These are phyloP conservation scores for Scheffersomyces quercinus DNA, from an alignment of 1,139 yeast species.

Conservation along the genomic window DNA sequence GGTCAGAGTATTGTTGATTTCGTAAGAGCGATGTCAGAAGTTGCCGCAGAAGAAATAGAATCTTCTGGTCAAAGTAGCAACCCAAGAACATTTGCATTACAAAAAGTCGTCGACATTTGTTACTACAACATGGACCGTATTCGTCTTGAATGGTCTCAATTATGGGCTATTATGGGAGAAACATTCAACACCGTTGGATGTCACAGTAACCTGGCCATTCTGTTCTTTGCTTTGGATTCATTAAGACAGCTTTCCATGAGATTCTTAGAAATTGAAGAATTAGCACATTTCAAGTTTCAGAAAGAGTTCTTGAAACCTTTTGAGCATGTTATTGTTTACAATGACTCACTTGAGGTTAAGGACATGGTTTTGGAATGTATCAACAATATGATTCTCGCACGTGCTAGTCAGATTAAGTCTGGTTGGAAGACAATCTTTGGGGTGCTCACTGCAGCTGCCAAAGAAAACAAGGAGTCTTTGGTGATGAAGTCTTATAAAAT, in stretches of 20 bases:
- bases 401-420: constrained; percentile 74
- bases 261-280: constrained; percentile 89
- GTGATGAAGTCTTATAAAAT: constrained; percentile 65
- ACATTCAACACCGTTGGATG: constrained; percentile 87
- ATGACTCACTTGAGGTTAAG: constrained; percentile 69
- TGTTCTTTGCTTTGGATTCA: constrained; percentile 90
- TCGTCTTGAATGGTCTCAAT: constrained; percentile 93
- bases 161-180: constrained; percentile 93
- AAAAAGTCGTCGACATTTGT: constrained; percentile 95
- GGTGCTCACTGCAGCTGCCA: constrained; percentile 68
- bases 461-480: constrained; percentile 53
- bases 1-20: constrained; percentile 87
- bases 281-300: constrained; percentile 94
- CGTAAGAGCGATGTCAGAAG: constrained; percentile 82
- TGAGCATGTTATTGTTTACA: constrained; percentile 72
- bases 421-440: constrained; percentile 94
- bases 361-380: constrained; percentile 91
- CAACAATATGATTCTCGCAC: constrained; percentile 79
- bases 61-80: constrained; percentile 79
- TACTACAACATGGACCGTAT: constrained; percentile 97
- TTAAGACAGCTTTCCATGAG: constrained; percentile 90
- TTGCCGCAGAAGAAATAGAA: constrained; percentile 87
- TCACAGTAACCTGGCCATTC: constrained; percentile 72
- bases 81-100: constrained; percentile 90
- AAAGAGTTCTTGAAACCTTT: constrained; percentile 92